These are phyloP conservation scores for Ilex asprella DNA, from an alignment of 257 asterid species.

Conservation along the genomic window DNA sequence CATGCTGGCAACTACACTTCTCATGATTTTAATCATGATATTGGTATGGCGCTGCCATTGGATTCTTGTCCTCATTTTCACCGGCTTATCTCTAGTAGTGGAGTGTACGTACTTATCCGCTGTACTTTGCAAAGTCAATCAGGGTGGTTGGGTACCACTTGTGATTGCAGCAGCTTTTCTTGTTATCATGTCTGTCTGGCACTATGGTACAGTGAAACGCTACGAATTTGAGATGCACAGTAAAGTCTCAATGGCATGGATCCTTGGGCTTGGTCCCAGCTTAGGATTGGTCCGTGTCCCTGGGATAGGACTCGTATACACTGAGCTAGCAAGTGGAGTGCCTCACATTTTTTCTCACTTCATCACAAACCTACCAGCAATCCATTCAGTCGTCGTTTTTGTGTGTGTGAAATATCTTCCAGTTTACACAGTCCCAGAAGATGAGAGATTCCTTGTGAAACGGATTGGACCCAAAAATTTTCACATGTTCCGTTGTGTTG, in stretches of 20 bases:
- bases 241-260: constrained; percentile 95
- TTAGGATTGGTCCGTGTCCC: constrained; percentile 96
- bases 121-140: constrained; percentile 73
- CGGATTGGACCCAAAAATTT: constrained; percentile 88
- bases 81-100: constrained; percentile 58
- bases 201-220: constrained; percentile 75
- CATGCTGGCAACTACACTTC: constrained; percentile 89
- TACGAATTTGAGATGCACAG: constrained; percentile 95
- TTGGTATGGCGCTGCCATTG: constrained; percentile 97
- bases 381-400: constrained; percentile 78
- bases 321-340: constrained; percentile 95
- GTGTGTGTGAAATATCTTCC: constrained; percentile 95
- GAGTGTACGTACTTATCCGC: constrained; percentile 89
- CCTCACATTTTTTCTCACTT: constrained; percentile 94
- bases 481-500: constrained; percentile 95
- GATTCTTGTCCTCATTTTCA: constrained; percentile 68
- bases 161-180: constrained; percentile 84
- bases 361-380: constrained; percentile 86
- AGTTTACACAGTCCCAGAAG: constrained; percentile 88
- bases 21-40: constrained; percentile 83
- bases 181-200: constrained; percentile 89
- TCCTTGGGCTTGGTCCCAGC: constrained; percentile 92
- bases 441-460: constrained; percentile 80
- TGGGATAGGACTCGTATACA: constrained; percentile 91
- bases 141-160: constrained; percentile 99